Percentiles rank a stretch among this genome's conserved stretches.
Conservation (phyloP, 495 filamentous ascomycete genomes). For the Hyaloscypha bicolor region DNA sequence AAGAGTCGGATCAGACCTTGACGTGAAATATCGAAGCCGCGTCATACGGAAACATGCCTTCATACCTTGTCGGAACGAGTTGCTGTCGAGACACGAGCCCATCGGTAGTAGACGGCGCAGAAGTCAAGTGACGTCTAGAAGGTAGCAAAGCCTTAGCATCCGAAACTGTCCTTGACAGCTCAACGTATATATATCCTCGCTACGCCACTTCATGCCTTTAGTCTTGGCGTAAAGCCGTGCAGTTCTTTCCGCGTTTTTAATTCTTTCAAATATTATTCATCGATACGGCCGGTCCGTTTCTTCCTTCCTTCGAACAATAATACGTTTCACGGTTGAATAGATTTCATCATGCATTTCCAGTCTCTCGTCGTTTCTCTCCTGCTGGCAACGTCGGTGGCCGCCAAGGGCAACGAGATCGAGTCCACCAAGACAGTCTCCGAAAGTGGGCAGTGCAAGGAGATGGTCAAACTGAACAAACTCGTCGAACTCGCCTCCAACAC, state of each 20-base stretch:
- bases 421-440: slow-evolving; percentile 10
- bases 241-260: background rate
- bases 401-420: slow-evolving; percentile 15
- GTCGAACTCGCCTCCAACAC: slow-evolving; percentile 19
- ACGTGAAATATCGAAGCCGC: background rate
- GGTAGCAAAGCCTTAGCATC: slow-evolving; percentile 16
- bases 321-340: background rate
- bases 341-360: slow-evolving; percentile 21
- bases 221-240: background rate
- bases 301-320: background rate
- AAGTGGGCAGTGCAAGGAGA: slow-evolving; percentile 16
- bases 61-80: background rate
- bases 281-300: slow-evolving; percentile 14
- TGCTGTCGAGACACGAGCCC: background rate
- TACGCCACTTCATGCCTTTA: background rate
- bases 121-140: background rate
- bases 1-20: background rate
- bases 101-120: background rate
- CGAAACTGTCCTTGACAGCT: slow-evolving; percentile 9
- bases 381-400: slow-evolving; percentile 14
- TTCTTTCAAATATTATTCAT: background rate
- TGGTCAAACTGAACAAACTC: background rate
- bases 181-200: background rate
- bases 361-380: slow-evolving; percentile 16
- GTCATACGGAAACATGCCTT: background rate